Conservation (phyloP, 1,284 basidiomycete genomes). For the Rhizoctonia solani region DNA sequence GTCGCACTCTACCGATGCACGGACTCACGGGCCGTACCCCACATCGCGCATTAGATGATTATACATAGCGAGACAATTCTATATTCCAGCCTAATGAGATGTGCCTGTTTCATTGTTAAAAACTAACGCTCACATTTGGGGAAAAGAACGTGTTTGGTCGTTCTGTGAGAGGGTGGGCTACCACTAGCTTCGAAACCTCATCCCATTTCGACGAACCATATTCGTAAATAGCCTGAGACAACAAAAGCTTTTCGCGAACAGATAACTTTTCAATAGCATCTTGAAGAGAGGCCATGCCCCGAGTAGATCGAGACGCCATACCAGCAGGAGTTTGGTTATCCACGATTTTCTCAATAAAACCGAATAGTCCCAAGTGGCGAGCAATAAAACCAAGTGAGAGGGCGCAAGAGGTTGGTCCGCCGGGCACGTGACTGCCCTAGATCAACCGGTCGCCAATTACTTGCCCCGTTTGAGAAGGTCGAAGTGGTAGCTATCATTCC, state of each 20-base stretch:
- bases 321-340: neutral
- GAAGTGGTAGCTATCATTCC: too few relatives aligned
- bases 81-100: constrained; percentile 36
- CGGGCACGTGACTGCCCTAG: neutral
- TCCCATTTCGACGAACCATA: constrained; percentile 77
- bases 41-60: constrained; percentile 68
- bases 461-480: neutral
- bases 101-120: constrained; percentile 39
- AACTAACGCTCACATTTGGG: constrained; percentile 56
- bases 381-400: neutral
- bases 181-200: constrained; percentile 65
- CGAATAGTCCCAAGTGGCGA: neutral
- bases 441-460: neutral
- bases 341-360: neutral
- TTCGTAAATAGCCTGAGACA: constrained; percentile 85
- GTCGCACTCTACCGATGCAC: constrained; percentile 18
- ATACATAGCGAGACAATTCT: constrained; percentile 70
- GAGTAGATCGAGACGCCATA: constrained; percentile 34
- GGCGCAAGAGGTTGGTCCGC: neutral
- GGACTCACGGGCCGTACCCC: constrained; percentile 64
- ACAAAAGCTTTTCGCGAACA: constrained; percentile 58
- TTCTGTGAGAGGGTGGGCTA: constrained; percentile 66
- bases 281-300: constrained; percentile 32
- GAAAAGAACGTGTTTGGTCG: constrained; percentile 69
- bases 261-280: constrained; percentile 41